These are phyloP conservation scores for Fraxinus paxiana DNA, from an alignment of 305 asterid species.

Conservation along the genomic window DNA sequence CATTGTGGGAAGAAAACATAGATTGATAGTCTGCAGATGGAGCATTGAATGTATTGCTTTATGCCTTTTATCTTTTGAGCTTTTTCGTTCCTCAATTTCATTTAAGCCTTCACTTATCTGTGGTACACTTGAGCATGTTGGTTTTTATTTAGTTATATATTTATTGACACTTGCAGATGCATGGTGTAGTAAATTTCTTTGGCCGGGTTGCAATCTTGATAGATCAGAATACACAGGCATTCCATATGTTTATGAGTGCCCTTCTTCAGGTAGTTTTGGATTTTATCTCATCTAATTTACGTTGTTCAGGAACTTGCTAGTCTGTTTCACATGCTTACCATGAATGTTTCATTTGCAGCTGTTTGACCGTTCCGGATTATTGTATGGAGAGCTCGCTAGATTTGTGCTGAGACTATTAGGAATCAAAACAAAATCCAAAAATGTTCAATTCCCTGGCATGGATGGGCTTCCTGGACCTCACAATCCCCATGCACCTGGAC, in stretches of 20 bases:
- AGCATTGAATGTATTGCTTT: background rate
- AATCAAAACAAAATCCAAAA: constrained; percentile 56
- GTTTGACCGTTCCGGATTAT: constrained; percentile 85
- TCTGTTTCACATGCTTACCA: background rate
- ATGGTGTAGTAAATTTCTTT: constrained; percentile 83
- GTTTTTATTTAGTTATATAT: background rate
- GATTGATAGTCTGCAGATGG: background rate
- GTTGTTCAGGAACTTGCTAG: background rate
- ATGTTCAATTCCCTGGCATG: constrained; percentile 54
- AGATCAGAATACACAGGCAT: constrained; percentile 98
- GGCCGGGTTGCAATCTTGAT: constrained; percentile 81
- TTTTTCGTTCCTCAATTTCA: background rate
- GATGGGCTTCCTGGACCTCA: constrained; percentile 66
- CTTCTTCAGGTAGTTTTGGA: constrained; percentile 75
- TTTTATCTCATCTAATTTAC: background rate
- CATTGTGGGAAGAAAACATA: background rate
- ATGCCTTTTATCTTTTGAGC: background rate
- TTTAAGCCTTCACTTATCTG: background rate
- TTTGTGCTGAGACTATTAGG: constrained; percentile 87
- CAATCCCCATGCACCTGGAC: constrained; percentile 11
- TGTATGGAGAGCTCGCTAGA: constrained; percentile 92
- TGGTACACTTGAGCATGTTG: background rate
- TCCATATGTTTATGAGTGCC: constrained; percentile 90
- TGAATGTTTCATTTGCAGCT: constrained; percentile 46
- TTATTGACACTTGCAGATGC: constrained; percentile 59